These are phyloP conservation scores for Hypholoma fasciculare DNA, from an alignment of 768 basidiomycete genomes.

Conservation along the genomic window DNA sequence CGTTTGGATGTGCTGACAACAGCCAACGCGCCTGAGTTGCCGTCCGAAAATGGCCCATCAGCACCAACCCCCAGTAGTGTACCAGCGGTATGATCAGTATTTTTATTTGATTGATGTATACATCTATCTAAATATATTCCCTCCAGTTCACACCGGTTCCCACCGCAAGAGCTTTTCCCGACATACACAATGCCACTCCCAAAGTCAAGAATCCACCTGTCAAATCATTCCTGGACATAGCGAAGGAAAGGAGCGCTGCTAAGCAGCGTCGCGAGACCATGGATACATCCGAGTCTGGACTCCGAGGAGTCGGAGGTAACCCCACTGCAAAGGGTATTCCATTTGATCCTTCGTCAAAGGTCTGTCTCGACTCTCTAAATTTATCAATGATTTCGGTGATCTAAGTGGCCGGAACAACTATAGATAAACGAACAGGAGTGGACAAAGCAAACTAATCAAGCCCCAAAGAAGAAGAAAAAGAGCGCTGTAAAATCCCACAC, in stretches of 20 bases:
- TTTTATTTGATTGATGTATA: background rate
- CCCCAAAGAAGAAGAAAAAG: background rate
- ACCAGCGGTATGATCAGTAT: background rate
- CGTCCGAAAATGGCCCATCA: background rate
- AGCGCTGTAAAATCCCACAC: background rate
- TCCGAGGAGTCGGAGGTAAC: background rate
- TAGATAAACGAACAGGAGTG: background rate
- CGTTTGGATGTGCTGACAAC: background rate
- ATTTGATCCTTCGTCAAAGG: conserved; percentile 1
- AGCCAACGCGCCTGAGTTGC: background rate
- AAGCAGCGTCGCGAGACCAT: background rate
- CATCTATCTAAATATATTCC: background rate
- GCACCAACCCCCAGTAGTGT: background rate
- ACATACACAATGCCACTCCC: background rate
- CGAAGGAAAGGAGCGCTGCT: background rate
- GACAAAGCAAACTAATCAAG: conserved; percentile 3
- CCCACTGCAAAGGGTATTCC: background rate
- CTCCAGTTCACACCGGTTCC: background rate
- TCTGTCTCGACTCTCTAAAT: no score
- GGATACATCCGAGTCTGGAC: background rate
- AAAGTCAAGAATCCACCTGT: background rate
- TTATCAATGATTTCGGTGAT: background rate
- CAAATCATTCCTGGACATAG: background rate
- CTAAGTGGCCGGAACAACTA: no score
- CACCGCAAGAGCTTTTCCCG: background rate